These are phyloP conservation scores for Picocystis sp. DNA, from an alignment of 163 green algal genomes.

Conservation along the genomic window DNA sequence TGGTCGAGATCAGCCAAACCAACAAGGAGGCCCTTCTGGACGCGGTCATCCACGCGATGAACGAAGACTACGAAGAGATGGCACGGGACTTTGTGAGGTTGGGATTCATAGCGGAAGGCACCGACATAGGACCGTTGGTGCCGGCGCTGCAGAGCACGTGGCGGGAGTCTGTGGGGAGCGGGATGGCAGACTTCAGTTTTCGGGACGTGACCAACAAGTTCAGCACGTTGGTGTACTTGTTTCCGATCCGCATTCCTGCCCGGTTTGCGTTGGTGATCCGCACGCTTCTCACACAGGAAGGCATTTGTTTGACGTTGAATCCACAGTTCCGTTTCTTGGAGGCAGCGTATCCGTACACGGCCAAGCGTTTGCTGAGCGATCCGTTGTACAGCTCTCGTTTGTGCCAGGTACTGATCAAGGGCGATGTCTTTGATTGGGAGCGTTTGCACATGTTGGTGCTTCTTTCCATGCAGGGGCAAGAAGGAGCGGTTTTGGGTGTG, in stretches of 20 bases:
- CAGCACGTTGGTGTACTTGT: conserved; percentile 14
- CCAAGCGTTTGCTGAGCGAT: conserved; percentile 11
- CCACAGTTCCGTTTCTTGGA: conserved; percentile 14
- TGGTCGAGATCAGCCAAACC: conserved; percentile 8
- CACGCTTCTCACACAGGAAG: conserved; percentile 16
- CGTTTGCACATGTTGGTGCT: too few species aligned
- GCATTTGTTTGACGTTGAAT: conserved; percentile 14
- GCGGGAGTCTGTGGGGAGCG: conserved; percentile 1
- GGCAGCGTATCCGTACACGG: conserved; percentile 15
- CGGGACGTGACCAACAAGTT: conserved; percentile 13
- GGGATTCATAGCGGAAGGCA: conserved; percentile 8
- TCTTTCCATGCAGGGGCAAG: too few species aligned
- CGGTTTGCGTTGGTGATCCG: conserved; percentile 16
- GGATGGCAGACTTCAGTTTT: conserved; percentile 9
- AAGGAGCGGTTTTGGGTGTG: too few species aligned
- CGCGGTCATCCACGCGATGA: conserved; percentile 15
- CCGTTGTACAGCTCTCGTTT: too few species aligned
- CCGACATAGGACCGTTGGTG: conserved; percentile 7
- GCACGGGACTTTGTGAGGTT: conserved; percentile 3
- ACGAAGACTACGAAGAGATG: conserved; percentile 13
- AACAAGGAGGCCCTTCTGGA: conserved; percentile 16
- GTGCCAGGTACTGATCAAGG: too few species aligned
- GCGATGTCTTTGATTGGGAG: too few species aligned
- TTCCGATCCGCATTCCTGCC: conserved; percentile 17
- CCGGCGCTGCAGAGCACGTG: conserved; percentile 6